A percentile compares a stretch with the other conserved stretches of the same genome.
Evolutionary conservation across 179 eudicot species (phyloP).

Genomic region (Vitellaria paradoxa): DNA sequence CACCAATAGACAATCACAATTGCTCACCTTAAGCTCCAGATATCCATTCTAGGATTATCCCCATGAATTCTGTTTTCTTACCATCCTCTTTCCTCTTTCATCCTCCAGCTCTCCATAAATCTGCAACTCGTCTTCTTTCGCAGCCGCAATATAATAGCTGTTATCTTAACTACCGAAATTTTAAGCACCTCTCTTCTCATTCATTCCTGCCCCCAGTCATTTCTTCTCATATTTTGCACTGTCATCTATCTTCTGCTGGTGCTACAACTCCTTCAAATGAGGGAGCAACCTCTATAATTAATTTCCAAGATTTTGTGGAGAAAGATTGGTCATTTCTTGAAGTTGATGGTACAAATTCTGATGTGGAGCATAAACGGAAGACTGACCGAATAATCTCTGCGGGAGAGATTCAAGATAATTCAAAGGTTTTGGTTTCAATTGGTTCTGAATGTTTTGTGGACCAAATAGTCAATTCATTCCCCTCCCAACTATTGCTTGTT

Average conservation of each 20-base stretch:
- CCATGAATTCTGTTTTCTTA: slow-evolving; percentile 48
- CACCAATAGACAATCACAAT: not conserved
- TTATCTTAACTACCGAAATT: slow-evolving; percentile 8
- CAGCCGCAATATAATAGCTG: slow-evolving; percentile 19
- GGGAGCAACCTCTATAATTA: slow-evolving; percentile 52
- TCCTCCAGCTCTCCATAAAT: slow-evolving; percentile 29
- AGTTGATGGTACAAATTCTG: slow-evolving; percentile 34
- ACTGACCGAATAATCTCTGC: slow-evolving; percentile 52
- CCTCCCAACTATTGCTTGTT: slow-evolving; percentile 57
- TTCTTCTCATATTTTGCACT: slow-evolving; percentile 15
- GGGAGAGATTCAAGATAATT: slow-evolving; percentile 52
- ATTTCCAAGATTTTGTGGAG: slow-evolving; percentile 66
- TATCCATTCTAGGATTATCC: not conserved
- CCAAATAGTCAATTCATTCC: slow-evolving; percentile 46
- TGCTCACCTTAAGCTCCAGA: not conserved
- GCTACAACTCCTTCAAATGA: slow-evolving; percentile 39
- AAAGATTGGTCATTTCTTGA: slow-evolving; percentile 97
- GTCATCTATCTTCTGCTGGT: slow-evolving; percentile 9
- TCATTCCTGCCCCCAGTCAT: slow-evolving; percentile 18
- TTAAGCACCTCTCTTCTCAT: slow-evolving; percentile 14
- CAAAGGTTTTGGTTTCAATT: slow-evolving; percentile 68
- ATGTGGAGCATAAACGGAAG: slow-evolving; percentile 46
- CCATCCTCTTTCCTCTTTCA: slow-evolving; percentile 33
- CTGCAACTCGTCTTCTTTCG: slow-evolving; percentile 18
- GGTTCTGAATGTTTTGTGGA: slow-evolving; percentile 85